These are phyloP conservation scores for Mrakia blollopis DNA, from an alignment of 768 basidiomycete genomes.

Conservation along the genomic window DNA sequence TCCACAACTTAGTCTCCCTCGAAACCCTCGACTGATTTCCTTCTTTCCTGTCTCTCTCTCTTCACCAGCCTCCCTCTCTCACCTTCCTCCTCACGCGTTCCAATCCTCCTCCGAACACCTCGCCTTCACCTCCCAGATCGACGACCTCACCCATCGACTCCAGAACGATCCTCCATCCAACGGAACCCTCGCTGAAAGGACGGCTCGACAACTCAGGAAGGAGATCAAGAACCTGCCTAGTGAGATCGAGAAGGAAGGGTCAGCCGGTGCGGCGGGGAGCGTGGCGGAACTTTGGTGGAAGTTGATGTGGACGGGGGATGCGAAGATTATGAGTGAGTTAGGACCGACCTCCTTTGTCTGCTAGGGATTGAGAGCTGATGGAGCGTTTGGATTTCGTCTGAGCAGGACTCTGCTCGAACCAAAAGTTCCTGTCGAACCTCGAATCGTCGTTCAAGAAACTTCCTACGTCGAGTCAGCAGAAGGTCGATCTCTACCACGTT, in stretches of 20 bases:
- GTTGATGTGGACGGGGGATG: conserved; percentile 23
- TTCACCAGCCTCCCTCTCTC: background rate
- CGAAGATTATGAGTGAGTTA: conserved; percentile 14
- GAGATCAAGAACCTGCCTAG: conserved; percentile 21
- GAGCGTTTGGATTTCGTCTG: background rate
- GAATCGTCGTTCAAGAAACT: conserved; percentile 24
- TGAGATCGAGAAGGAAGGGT: conserved; percentile 23
- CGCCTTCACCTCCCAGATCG: conserved; percentile 7
- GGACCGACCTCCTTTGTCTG: too few species aligned
- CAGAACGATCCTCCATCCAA: background rate
- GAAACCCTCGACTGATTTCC: background rate
- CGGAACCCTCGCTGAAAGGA: conserved; percentile 21
- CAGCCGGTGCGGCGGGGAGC: background rate
- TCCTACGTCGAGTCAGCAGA: conserved; percentile 10
- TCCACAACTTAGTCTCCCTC: background rate
- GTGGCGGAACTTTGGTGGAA: conserved; percentile 30
- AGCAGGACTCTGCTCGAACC: conserved; percentile 15
- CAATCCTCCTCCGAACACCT: conserved; percentile 21
- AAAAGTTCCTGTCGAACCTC: conserved; percentile 19
- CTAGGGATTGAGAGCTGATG: background rate
- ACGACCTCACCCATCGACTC: conserved; percentile 20
- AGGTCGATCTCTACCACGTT: conserved; percentile 30
- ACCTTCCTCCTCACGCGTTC: conserved; percentile 14
- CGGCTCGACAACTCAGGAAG: conserved; percentile 4
- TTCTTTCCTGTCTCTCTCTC: background rate